Evolutionary conservation across 169 alveolate genomes (phyloP).

Genomic region (Amoebophrya sp.): DNA sequence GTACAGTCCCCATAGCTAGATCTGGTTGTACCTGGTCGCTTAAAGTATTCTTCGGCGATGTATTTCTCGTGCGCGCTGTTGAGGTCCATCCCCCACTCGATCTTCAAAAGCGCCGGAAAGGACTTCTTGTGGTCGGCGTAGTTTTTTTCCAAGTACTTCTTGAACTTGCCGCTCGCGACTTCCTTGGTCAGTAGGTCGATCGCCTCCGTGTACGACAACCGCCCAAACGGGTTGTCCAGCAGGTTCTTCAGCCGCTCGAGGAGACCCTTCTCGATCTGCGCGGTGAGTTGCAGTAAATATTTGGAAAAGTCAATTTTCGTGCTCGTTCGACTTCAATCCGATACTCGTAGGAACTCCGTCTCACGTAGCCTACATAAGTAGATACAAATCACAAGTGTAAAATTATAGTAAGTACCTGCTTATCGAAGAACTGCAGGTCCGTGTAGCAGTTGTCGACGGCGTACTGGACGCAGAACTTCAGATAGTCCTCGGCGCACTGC

Average conservation of each 20-base stretch:
- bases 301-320: too few relatives aligned
- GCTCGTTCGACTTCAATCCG: too few relatives aligned
- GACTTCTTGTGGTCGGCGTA: not conserved
- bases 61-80: slow-evolving; percentile 89
- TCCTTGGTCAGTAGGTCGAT: slow-evolving; percentile 34
- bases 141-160: slow-evolving; percentile 29
- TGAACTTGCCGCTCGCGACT: slow-evolving; percentile 49
- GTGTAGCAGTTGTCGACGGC: slow-evolving; percentile 70
- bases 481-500: slow-evolving; percentile 82
- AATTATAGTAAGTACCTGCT: slow-evolving; percentile 36
- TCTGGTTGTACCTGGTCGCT: slow-evolving; percentile 59
- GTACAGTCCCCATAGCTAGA: not conserved
- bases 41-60: slow-evolving; percentile 81
- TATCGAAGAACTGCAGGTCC: slow-evolving; percentile 74
- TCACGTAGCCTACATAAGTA: too few relatives aligned
- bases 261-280: slow-evolving; percentile 70
- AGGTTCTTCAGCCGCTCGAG: slow-evolving; percentile 57
- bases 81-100: slow-evolving; percentile 92
- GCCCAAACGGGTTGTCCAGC: slow-evolving; percentile 59
- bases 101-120: not conserved
- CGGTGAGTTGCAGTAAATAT: too few relatives aligned
- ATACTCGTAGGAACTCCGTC: too few relatives aligned
- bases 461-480: slow-evolving; percentile 77
- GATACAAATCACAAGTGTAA: too few relatives aligned
- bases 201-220: slow-evolving; percentile 90